These are phyloP conservation scores for Earliella scabrosa DNA, from an alignment of 1,284 basidiomycete species.

Conservation along the genomic window DNA sequence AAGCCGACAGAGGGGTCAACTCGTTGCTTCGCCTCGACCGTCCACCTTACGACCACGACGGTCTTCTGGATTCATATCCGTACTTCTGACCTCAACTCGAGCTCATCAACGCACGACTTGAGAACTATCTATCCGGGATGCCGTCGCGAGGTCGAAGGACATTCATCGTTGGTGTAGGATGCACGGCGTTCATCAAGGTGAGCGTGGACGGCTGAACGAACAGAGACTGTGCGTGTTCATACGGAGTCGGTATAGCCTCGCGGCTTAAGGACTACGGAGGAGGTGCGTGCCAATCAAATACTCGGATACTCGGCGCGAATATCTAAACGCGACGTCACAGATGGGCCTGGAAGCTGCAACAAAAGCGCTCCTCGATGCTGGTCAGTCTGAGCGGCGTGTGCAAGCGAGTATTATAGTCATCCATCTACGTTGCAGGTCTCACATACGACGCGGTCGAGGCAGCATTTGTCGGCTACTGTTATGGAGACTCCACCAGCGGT, in stretches of 20 bases:
- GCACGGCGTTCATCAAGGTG: conserved; percentile 83
- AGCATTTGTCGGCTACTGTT: conserved; percentile 82
- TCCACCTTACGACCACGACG: no score
- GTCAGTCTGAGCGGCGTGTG: conserved; percentile 37
- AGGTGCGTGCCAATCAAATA: conserved; percentile 54
- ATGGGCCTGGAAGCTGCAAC: conserved; percentile 85
- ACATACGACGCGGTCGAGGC: conserved; percentile 81
- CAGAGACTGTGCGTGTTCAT: neutral
- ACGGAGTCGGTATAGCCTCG: conserved; percentile 50
- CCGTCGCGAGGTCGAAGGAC: conserved; percentile 49
- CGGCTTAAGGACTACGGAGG: conserved; percentile 65
- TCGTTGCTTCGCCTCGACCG: neutral
- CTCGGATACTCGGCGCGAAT: no score
- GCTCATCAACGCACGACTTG: neutral
- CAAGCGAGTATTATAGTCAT: neutral
- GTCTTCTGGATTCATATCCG: no score
- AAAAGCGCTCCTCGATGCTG: conserved; percentile 86
- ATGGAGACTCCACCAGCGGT: conserved; percentile 81
- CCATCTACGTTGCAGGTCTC: conserved; percentile 51
- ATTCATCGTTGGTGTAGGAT: conserved; percentile 79
- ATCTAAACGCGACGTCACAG: conserved; percentile 36
- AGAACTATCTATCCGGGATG: conserved; percentile 22
- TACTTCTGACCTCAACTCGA: no score
- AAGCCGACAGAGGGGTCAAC: neutral
- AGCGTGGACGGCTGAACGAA: conserved; percentile 1